These are phyloP conservation scores for Blepharisma undulans DNA, from an alignment of 169 alveolate species.

Conservation along the genomic window DNA sequence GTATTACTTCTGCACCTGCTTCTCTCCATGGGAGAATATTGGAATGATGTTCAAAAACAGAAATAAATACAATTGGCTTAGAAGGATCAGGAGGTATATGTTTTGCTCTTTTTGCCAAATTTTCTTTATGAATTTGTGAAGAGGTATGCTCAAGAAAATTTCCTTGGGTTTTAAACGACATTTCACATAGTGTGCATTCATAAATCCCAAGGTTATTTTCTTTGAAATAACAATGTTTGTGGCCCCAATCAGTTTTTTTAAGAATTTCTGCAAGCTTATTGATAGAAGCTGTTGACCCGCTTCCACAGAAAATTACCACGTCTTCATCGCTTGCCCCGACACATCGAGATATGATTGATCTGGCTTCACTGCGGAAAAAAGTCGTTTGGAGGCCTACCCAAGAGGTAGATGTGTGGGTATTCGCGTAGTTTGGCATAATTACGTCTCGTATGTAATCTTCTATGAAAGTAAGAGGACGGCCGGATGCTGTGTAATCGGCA, in stretches of 20 bases:
- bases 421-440: constrained; percentile 87
- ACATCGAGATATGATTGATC: constrained; percentile 76
- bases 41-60: constrained; percentile 88
- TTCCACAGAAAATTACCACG: constrained; percentile 75
- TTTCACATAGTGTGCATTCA: constrained; percentile 47
- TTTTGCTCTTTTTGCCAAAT: background rate
- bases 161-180: constrained; percentile 48
- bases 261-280: constrained; percentile 67
- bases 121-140: constrained; percentile 20
- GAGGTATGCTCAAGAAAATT: constrained; percentile 46
- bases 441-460: constrained; percentile 79
- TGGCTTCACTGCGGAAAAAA: constrained; percentile 82
- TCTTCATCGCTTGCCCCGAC: constrained; percentile 78
- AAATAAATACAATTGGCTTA: constrained; percentile 75
- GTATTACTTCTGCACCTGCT: constrained; percentile 44
- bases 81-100: background rate
- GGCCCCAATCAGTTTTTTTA: constrained; percentile 59
- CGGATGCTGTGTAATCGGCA: constrained; percentile 90
- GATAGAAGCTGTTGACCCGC: constrained; percentile 82
- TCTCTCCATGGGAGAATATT: constrained; percentile 87
- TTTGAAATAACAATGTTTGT: constrained; percentile 54
- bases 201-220: constrained; percentile 44
- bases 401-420: constrained; percentile 85
- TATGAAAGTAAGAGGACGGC: constrained; percentile 77
- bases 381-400: constrained; percentile 84